These are phyloP conservation scores for Kuraishia ogatae DNA, from an alignment of 805 yeast species.

Conservation along the genomic window DNA sequence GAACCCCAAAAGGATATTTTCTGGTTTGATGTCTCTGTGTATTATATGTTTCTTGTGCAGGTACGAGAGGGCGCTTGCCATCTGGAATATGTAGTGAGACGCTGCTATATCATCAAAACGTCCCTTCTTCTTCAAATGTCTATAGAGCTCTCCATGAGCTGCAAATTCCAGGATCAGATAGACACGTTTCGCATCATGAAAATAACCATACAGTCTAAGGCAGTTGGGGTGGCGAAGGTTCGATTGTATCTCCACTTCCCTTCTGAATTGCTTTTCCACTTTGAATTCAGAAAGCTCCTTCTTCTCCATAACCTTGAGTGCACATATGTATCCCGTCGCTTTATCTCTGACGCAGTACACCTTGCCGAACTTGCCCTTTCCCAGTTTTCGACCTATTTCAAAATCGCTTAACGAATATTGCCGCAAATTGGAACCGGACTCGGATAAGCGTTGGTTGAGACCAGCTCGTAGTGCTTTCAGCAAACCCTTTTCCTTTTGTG, in stretches of 20 bases:
- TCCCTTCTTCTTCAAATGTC: conserved; percentile 53
- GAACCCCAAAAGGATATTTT: conserved; percentile 72
- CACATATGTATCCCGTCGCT: conserved; percentile 71
- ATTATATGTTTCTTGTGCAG: conserved; percentile 75
- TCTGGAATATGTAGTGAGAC: conserved; percentile 72
- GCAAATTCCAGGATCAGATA: conserved; percentile 82
- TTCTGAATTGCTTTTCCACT: conserved; percentile 75
- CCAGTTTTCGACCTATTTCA: conserved; percentile 80
- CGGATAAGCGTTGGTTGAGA: background rate
- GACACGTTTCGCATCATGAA: conserved; percentile 72
- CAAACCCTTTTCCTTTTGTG: background rate
- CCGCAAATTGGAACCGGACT: background rate
- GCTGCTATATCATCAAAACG: conserved; percentile 70
- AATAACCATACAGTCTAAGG: conserved; percentile 75
- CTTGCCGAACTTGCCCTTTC: conserved; percentile 89
- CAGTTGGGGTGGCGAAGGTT: conserved; percentile 72
- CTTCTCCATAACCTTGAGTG: conserved; percentile 87
- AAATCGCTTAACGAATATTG: conserved; percentile 49
- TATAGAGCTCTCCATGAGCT: conserved; percentile 80
- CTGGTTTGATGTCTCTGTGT: conserved; percentile 93
- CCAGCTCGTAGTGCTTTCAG: background rate
- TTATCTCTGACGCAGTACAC: conserved; percentile 85
- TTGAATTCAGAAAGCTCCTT: conserved; percentile 65
- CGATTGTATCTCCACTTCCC: conserved; percentile 90
- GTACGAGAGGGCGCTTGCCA: conserved; percentile 70